A percentile compares a stretch with the other conserved stretches of the same genome.
Conservation (phyloP, 2,329 filamentous ascomycete species). For the Hypoxylon sp. region DNA sequence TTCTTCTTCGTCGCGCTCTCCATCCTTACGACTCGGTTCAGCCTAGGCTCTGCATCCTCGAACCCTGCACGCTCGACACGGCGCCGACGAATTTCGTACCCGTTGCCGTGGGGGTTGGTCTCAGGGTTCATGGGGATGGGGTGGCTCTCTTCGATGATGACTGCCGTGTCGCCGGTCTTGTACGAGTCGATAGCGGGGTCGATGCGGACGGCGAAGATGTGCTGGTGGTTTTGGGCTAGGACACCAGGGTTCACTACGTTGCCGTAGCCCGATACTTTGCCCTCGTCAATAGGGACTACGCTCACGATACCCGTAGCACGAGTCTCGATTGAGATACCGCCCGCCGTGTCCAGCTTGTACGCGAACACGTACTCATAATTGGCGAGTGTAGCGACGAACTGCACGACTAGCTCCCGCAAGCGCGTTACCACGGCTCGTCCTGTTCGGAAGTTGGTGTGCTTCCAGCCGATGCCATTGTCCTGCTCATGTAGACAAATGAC, state of each 20-base stretch:
- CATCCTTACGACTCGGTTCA: conserved; percentile 67
- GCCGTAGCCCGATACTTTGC: conserved; percentile 69
- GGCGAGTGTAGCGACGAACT: conserved; percentile 77
- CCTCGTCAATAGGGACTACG: conserved; percentile 71
- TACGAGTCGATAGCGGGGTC: conserved; percentile 70
- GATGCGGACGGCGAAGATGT: conserved; percentile 76
- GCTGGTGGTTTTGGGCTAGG: conserved; percentile 77
- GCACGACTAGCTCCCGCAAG: conserved; percentile 74
- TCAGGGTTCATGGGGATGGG: conserved; percentile 59
- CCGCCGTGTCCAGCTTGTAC: conserved; percentile 75
- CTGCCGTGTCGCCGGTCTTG: conserved; percentile 44
- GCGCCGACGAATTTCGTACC: conserved; percentile 68
- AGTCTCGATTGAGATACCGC: conserved; percentile 72
- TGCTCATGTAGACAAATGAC: conserved; percentile 79
- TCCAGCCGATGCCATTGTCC: conserved; percentile 78
- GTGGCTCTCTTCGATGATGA: conserved; percentile 55
- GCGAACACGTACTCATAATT: conserved; percentile 81
- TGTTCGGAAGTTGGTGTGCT: conserved; percentile 79
- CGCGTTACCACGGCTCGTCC: conserved; percentile 73
- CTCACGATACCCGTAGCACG: conserved; percentile 79
- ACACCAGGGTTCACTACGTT: conserved; percentile 76
- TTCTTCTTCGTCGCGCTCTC: conserved; percentile 64
- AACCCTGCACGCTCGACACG: conserved; percentile 62
- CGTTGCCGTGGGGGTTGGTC: conserved; percentile 74
- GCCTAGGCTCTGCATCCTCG: conserved; percentile 67